Base-by-base conservation (phyloP, 306 rosid species). In the Cicer pinnatifidum region DNA sequence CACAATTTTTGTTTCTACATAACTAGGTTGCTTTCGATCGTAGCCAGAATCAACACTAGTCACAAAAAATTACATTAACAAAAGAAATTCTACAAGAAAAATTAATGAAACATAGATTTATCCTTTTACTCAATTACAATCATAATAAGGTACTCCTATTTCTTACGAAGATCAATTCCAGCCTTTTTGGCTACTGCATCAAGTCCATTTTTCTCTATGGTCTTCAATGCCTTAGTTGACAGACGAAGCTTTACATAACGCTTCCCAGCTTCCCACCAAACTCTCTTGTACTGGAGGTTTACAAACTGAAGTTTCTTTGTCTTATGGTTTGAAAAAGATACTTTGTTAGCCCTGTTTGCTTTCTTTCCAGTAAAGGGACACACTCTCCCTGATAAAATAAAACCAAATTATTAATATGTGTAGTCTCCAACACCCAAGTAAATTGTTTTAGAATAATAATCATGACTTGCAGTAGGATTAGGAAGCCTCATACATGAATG, bases 261-360 rank as follows among this genome's bases (percentile, higher is more conserved):
- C 81, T 94, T 94, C 52, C 97, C 98, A 8, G 95, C 96, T 85
- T 94, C 98, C 98, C 97, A 94, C 96, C 98, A 91, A 56, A 94
- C 45, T 86, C 80, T 88, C 84, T 94, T 94, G 88, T 94, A 94
- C 57, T 94, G 98, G 11, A 94, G 90, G 69, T 94, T 94, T 79
- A 94, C 97, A 86, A 85, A 89, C 82, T 94, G 98, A 91, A 87
- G 67, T 71, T 87, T 94, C 81, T 77, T 94, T 28, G 98, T 94
- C 90, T 94, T 94, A 57, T 94, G 96, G 82, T 82, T 83, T 23
- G 98, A 91, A 82, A 91, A 91, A 1, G 96, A 94, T 52, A 94
- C 86, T 80, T 81, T 84, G 79, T 94, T 94, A 47, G 96, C 97
- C 85, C 57, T 91, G 81, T 91, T 94, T 12, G 98, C 77, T 85